Evolutionary conservation across 306 rosid genomes (phyloP).

Genomic region (Rubus parviflorus): DNA sequence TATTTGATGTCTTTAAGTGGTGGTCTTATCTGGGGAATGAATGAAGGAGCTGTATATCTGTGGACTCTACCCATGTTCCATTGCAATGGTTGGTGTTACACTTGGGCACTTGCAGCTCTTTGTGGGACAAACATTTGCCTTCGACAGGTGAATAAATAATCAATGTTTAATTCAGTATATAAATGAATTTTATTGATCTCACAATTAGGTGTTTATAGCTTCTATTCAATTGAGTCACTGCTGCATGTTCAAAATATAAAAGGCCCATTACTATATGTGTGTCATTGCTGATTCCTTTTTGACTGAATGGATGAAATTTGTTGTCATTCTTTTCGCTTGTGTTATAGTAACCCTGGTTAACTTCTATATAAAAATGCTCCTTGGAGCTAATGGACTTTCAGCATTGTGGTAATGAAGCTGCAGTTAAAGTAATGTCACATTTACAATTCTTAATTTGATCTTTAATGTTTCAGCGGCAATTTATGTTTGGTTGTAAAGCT

Average conservation of each 20-base stretch:
- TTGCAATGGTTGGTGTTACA: slow-evolving; percentile 95
- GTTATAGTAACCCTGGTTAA: not conserved
- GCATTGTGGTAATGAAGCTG: not conserved
- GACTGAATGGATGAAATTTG: not conserved
- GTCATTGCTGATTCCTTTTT: not conserved
- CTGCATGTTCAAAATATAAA: not conserved
- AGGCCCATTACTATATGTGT: not conserved
- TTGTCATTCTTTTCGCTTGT: not conserved
- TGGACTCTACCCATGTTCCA: slow-evolving; percentile 99
- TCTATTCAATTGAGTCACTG: not conserved
- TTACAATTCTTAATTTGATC: not conserved
- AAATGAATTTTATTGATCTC: not conserved
- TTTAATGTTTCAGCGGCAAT: not conserved
- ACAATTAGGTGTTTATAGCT: not conserved
- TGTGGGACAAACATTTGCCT: slow-evolving; percentile 87
- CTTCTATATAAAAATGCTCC: not conserved
- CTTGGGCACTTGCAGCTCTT: slow-evolving; percentile 88
- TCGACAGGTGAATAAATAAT: slow-evolving; percentile 65
- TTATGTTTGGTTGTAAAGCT: not conserved
- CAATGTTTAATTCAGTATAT: not conserved
- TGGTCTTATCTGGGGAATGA: slow-evolving; percentile 83
- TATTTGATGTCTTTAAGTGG: slow-evolving; percentile 58
- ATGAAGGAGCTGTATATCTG: slow-evolving; percentile 80
- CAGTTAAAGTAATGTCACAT: not conserved
- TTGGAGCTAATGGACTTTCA: not conserved